Evolutionary conservation across 805 yeast species (phyloP), one percentile per base, ranked within the genome.

Genomic region (Lipomyces orientalis): DNA sequence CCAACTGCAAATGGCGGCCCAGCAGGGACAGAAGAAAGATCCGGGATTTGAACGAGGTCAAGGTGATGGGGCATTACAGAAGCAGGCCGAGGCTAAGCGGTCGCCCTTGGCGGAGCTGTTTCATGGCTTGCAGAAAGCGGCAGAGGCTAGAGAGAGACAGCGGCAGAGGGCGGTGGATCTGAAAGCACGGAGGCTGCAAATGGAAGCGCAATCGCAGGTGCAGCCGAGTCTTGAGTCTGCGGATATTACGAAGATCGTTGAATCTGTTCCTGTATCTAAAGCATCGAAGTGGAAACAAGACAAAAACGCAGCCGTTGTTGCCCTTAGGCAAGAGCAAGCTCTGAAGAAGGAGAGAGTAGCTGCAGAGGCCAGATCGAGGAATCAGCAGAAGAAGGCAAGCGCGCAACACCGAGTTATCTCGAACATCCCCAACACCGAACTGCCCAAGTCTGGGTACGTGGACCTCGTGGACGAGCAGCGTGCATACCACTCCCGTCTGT

Each of bases 391-490:
- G 25, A 6, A 25, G 49, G 22, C 49, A 16, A 19, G 22, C 49
- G 22, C 4, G 22, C 49, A 43, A 16, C 49, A 16, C 9, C 19
- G 49, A n/a, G 16, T 43, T 43, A n/a, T 43, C 7, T 43, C 49
- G 16, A 43, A 43, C 22, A 3, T 43, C n/a, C 49, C 49, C 2
- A n/a, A 43, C 49, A 43, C 25, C 19, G 19, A 43, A 43, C 49
- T 43, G 16, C 49, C 49, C 8, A 43, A 43, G 25, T 43, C 49
- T 5, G 56, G 56, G n/a, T 29, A 12, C 19, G 61, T 58, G 49
- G 51, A 35, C n/a, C 52, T 35, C 22, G 61, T 58, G 25, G 61
- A 58, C 54, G 52, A 34, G 12, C n/a, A 35, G 12, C 31, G 52
- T 10, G 6, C 12, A n/a, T 19, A n/a, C 52, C 54, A 58, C 22